Conservation (phyloP, 2,329 filamentous ascomycete species). For the Grosmannia serpens region DNA sequence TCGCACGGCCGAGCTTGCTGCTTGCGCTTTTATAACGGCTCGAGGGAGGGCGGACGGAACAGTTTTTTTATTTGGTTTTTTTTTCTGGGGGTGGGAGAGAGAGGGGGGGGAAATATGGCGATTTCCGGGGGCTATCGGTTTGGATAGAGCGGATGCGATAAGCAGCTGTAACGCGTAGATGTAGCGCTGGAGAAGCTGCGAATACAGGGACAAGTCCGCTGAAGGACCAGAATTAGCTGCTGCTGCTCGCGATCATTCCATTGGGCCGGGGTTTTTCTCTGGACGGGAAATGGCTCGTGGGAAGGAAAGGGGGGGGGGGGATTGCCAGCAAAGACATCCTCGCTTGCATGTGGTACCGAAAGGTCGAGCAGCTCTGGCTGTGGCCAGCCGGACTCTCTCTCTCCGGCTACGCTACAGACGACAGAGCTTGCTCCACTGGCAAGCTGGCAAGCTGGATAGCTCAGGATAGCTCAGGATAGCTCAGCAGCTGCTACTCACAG, state of each 20-base stretch:
- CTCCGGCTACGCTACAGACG: not conserved
- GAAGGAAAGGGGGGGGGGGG: too few species aligned
- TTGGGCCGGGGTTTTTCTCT: not conserved
- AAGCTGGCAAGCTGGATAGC: not conserved
- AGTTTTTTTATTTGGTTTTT: not conserved
- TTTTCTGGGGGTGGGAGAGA: not conserved
- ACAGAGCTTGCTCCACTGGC: not conserved
- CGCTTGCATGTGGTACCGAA: not conserved
- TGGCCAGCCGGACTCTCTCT: not conserved
- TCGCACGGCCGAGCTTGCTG: constrained; percentile 7
- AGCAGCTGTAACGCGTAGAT: not conserved
- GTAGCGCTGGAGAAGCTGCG: too few species aligned
- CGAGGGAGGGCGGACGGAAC: not conserved
- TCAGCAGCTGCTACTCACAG: too few species aligned
- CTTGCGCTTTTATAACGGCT: not conserved
- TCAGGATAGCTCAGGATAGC: too few species aligned
- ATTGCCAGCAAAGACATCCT: not conserved
- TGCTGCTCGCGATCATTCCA: not conserved
- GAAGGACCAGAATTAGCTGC: too few species aligned
- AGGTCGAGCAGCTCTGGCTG: not conserved
- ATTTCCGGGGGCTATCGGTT: not conserved
- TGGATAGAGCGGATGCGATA: not conserved
- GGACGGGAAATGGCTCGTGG: not conserved
- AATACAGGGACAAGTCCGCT: too few species aligned
- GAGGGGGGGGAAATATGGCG: not conserved